Evolutionary conservation across 2,329 filamentous ascomycete species (phyloP).

Genomic region (Beauveria asiatica): DNA sequence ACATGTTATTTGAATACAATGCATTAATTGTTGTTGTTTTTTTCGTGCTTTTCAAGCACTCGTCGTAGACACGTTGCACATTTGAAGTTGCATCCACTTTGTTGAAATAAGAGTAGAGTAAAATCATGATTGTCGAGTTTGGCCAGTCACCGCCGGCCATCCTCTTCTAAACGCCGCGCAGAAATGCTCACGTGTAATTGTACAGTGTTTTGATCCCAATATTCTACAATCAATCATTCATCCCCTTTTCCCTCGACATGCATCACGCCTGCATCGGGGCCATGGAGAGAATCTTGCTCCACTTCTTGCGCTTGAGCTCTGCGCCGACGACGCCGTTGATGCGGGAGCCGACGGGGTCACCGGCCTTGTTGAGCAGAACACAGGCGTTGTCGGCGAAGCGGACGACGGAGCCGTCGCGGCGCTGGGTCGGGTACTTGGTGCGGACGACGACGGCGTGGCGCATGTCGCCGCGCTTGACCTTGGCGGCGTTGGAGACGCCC

Average conservation of each 20-base stretch:
- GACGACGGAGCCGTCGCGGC: constrained; percentile 81
- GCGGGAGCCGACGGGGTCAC: constrained; percentile 87
- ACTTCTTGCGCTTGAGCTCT: constrained; percentile 85
- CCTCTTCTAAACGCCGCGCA: constrained; percentile 25
- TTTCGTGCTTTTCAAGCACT: no score
- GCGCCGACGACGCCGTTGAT: constrained; percentile 86
- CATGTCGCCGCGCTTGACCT: constrained; percentile 93
- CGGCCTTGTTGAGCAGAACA: constrained; percentile 92
- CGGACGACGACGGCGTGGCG: constrained; percentile 92
- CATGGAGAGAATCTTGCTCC: constrained; percentile 96
- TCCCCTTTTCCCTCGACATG: not conserved
- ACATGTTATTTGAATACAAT: not conserved
- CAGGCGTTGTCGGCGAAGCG: constrained; percentile 98
- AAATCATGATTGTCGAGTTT: constrained; percentile 7
- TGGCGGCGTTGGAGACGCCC: constrained; percentile 67
- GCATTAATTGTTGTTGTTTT: not conserved
- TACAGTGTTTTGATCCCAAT: constrained; percentile 17
- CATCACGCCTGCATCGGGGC: constrained; percentile 60
- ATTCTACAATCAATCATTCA: no score
- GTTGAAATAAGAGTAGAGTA: not conserved
- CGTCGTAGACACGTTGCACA: not conserved
- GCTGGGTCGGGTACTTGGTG: constrained; percentile 77
- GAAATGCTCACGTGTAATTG: constrained; percentile 22
- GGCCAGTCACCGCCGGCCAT: not conserved
- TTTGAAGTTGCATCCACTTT: not conserved